These are phyloP conservation scores for Ceratocystis harringtonii DNA, from an alignment of 2,329 filamentous ascomycete genomes.

Conservation along the genomic window DNA sequence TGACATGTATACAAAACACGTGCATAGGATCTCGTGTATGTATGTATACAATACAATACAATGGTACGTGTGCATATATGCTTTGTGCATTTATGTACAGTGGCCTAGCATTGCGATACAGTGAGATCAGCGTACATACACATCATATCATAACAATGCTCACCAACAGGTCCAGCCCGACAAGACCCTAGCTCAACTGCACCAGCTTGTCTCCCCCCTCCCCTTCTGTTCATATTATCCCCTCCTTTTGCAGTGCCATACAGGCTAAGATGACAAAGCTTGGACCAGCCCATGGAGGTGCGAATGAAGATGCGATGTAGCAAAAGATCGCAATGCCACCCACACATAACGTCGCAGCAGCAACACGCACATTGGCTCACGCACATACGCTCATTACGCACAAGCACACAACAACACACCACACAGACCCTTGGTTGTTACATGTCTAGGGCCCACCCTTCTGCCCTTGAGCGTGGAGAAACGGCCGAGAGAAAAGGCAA, in stretches of 20 bases:
- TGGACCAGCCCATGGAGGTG: neutral
- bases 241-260: no score
- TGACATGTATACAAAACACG: neutral
- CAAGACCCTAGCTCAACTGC: neutral
- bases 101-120: no score
- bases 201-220: neutral
- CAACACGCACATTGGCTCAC: neutral
- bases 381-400: neutral
- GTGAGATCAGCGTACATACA: no score
- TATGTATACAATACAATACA: no score
- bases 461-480: neutral
- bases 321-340: neutral
- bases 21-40: no score
- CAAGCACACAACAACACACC: neutral
- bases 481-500: no score
- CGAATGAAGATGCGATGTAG: neutral
- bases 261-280: neutral
- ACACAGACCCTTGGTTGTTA: constrained; percentile 2
- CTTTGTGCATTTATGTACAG: no score
- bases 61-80: no score
- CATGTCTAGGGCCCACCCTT: neutral
- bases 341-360: neutral
- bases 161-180: neutral
- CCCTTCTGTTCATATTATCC: neutral
- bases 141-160: no score